Conservation (phyloP, 345 rosid genomes). For the Mangifera indica region DNA sequence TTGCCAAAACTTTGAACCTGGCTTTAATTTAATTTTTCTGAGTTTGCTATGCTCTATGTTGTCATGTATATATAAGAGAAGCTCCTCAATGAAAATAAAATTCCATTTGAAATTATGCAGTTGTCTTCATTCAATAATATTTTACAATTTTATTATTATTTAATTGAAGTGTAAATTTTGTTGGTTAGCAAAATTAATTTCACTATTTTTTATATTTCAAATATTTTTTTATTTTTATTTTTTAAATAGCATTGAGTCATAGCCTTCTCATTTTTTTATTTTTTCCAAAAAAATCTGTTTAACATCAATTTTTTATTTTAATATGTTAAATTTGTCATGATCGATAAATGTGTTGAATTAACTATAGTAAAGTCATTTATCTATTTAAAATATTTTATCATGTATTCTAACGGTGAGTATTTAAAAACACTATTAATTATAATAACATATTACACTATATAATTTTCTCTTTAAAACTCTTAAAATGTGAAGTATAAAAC, state of each 20-base stretch:
- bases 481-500: no score
- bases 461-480: no score
- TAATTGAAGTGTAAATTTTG: neutral
- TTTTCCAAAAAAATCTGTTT: no score
- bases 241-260: neutral
- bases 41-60: neutral
- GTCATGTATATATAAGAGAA: neutral
- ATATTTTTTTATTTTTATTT: neutral
- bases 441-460: no score
- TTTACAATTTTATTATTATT: neutral
- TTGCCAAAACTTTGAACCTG: neutral
- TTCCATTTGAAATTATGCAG: neutral
- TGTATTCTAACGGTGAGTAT: no score
- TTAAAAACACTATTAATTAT: no score
- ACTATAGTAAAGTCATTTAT: no score
- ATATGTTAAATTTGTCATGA: neutral
- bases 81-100: neutral
- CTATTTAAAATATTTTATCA: no score
- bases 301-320: no score
- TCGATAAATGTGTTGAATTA: no score
- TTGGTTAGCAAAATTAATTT: slow-evolving; percentile 2
- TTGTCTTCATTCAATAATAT: neutral
- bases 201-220: neutral
- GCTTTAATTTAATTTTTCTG: neutral
- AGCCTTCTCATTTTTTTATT: no score